Base-by-base conservation (phyloP, 2,329 filamentous ascomycete genomes). In the Ophiostoma montium region DNA sequence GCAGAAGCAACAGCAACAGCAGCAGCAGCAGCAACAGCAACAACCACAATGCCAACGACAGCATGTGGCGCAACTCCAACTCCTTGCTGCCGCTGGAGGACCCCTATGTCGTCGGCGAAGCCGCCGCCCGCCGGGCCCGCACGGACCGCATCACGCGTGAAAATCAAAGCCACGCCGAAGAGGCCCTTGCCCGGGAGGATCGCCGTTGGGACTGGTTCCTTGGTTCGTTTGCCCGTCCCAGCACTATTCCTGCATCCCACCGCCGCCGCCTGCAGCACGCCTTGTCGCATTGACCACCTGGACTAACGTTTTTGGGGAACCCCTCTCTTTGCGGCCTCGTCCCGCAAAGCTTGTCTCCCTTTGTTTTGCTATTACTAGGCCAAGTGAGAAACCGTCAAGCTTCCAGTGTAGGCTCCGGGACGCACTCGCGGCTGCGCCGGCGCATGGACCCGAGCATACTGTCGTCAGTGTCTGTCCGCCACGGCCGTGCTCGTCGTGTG, bases 101-200 rank as follows among this genome's bases (percentile, higher is more conserved):
- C 55, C 80, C 80, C 0, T 72, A 80, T 50, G 65, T 84, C 10
- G 81, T 84, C 2, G 81, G 81, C 32, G 79, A 83, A 63, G 70
- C 71, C 46, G 80, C 79, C 3, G 81, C 81, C 2, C 67, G 69
- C 10, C 62, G 69, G 53, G 77, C 78, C 8, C 68, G 76, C 39
- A 63, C 65, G n/a, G 74, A 76, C 58, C 68, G 80, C 53, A 61
- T 81, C 27, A 69, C 70, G n/a, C 65, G 72, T 47, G 74, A 81
- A 62, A 69, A 67, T 35, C 47, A 43, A 13, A 9, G 6, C 8
- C 39, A 51, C 2, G 69, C 69, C 1, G 72, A 74, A 23, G 74
- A 76, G 51, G 62, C 77, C 38, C 63, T 82, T 49, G 62, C 73
- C 39, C 65, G 69, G 31, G 76, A 81, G 63, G 74, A 80, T 55